Evolutionary conservation across 176 grass and related monocot genomes (phyloP).

Genomic region (Aegilops umbellulata): DNA sequence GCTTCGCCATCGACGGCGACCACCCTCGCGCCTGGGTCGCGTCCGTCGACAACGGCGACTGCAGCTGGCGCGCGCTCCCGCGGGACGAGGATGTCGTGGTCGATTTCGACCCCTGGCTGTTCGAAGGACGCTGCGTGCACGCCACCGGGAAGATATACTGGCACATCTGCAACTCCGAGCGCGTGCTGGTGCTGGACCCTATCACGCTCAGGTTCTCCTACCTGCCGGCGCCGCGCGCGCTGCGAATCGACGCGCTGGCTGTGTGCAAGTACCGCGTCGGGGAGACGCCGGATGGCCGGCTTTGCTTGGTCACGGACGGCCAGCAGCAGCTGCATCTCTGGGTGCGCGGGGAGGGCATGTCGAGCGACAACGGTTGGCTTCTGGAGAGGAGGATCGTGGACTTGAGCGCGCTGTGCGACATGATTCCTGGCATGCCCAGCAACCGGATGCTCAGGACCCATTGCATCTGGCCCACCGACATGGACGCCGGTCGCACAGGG

Average conservation of each 20-base stretch:
- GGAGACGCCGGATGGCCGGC: neutral
- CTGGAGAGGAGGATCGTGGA: neutral
- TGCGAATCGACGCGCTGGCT: neutral
- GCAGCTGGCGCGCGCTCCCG: conserved; percentile 7
- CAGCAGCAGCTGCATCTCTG: neutral
- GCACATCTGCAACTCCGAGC: neutral
- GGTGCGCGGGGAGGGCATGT: neutral
- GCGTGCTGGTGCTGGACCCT: neutral
- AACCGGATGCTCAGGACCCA: neutral
- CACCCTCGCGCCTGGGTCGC: neutral
- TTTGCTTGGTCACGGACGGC: neutral
- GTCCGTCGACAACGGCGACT: neutral
- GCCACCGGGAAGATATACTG: neutral
- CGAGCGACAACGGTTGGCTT: conserved; percentile 15
- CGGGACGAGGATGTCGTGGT: neutral
- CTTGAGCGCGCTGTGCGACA: neutral
- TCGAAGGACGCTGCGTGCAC: conserved; percentile 1
- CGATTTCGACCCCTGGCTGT: neutral
- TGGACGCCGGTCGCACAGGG: conserved; percentile 8
- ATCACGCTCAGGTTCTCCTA: neutral
- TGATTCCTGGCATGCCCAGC: neutral
- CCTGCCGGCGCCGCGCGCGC: neutral
- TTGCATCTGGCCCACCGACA: conserved; percentile 12
- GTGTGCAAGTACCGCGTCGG: neutral
- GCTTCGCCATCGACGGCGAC: conserved; percentile 12